Evolutionary conservation across 2,329 filamentous ascomycete species (phyloP), one percentile per base, ranked within the genome.

Genomic region (Colletotrichum gigasporum): DNA sequence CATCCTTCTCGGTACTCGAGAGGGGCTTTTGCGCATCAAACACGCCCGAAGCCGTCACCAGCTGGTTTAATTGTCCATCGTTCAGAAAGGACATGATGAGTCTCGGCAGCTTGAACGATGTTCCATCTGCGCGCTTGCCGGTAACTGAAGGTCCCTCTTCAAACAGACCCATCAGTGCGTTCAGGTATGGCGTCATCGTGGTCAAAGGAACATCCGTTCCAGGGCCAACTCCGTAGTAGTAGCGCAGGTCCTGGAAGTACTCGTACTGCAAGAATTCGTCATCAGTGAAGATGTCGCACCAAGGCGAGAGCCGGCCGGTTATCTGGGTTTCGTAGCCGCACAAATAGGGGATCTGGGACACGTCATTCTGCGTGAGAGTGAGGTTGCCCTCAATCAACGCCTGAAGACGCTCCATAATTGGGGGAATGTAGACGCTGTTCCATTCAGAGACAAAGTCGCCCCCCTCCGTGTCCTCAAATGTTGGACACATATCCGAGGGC

Each of bases 311-410:
- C 2, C 76, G 77, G 1, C 89, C 89, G 0, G 81, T 87, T 67
- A 91, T 90, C 69, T 91, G 89, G 3, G 84, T 87, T 70, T 92
- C 90, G 63, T 90, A 92, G 4, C 88, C 90, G 69, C 90, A 92
- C n/a, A 91, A 80, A 69, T 91, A 91, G 0, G 88, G 88, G 51
- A 91, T 87, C 44, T 84, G 82, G 7, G 77, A 79, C 41, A 89
- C 78, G 61, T 91, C 87, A 2, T 74, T 75, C 30, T 82, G 76
- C 0, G 80, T 82, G 32, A 91, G 80, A 1, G 82, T 83, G 32
- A 91, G 80, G 37, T 82, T 78, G 1, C 88, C 87, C 1, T 74
- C 69, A 30, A 90, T 80, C 32, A 86, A 71, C 5, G 75, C 64
- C 68, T 89, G 85, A 47, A 91, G 76, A 3, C 88, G 83, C 22